Evolutionary conservation across 2,329 filamentous ascomycete species (phyloP).

Genomic region (Aspergillus ruber): DNA sequence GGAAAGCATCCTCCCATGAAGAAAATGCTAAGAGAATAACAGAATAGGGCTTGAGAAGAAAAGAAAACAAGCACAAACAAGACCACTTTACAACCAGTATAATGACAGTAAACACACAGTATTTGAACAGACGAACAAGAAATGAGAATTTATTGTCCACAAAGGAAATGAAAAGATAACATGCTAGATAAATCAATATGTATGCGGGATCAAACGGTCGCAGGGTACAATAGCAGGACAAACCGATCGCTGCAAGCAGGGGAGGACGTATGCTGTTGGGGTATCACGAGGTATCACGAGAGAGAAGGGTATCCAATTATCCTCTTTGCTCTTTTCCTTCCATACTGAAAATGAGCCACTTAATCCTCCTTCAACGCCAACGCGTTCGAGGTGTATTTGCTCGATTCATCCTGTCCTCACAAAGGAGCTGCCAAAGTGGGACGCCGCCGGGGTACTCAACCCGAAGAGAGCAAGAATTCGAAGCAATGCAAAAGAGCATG

Average conservation of each 20-base stretch:
- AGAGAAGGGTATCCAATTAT: slow-evolving; percentile 30
- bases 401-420: slow-evolving; percentile 4
- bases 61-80: slow-evolving; percentile 3
- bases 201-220: slow-evolving; percentile 18
- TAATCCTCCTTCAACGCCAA: slow-evolving; percentile 9
- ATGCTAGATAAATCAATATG: slow-evolving; percentile 32
- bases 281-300: slow-evolving; percentile 32
- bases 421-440: no score
- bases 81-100: slow-evolving; percentile 14
- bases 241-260: slow-evolving; percentile 30
- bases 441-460: background rate
- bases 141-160: slow-evolving; percentile 11
- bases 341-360: slow-evolving; percentile 16
- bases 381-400: slow-evolving; percentile 6
- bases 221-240: slow-evolving; percentile 23
- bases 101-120: slow-evolving; percentile 9
- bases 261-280: slow-evolving; percentile 28
- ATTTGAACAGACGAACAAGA: slow-evolving; percentile 18
- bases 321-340: slow-evolving; percentile 26
- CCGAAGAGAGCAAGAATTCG: slow-evolving; percentile 7
- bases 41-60: slow-evolving; percentile 3
- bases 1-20: background rate
- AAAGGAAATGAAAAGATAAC: slow-evolving; percentile 18
- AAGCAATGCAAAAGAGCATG: slow-evolving; percentile 9
- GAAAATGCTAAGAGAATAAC: background rate